A percentile compares a stretch with the other conserved stretches of the same genome.
phyloP scores from a whole-genome alignment of 768 basidiomycete species.

The Kwoniella sp. region DNA sequence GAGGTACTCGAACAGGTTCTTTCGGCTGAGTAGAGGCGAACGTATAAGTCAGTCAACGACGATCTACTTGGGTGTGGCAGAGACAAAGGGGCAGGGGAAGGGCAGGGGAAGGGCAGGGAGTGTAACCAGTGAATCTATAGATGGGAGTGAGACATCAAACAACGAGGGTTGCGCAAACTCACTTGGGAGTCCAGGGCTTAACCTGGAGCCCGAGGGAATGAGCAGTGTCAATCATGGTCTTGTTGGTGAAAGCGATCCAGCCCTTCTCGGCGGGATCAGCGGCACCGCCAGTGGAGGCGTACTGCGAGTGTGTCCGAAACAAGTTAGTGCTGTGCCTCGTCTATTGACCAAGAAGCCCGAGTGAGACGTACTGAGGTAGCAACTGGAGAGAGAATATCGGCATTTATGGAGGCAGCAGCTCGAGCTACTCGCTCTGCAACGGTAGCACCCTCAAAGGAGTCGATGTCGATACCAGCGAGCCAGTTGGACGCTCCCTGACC shows the following conservation, averaged over 20 bases:
- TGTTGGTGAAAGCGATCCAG: conserved; percentile 65
- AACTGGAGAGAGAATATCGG: conserved; percentile 68
- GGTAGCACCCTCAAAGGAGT: conserved; percentile 67
- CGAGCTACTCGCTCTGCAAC: conserved; percentile 66
- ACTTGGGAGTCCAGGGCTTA: conserved; percentile 67
- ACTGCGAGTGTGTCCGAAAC: conserved; percentile 14
- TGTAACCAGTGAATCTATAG: conserved; percentile 21
- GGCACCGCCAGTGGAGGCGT: conserved; percentile 52
- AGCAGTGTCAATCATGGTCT: conserved; percentile 68
- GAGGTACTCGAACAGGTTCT: conserved; percentile 67
- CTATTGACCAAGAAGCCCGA: too few species aligned
- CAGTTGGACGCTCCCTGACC: conserved; percentile 63
- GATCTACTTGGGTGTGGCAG: too few species aligned
- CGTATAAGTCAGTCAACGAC: too few species aligned
- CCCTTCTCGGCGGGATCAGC: conserved; percentile 60
- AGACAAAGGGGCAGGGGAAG: too few species aligned
- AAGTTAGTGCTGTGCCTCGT: too few species aligned
- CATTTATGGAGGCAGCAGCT: conserved; percentile 68
- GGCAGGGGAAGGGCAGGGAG: too few species aligned
- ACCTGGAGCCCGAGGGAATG: conserved; percentile 67
- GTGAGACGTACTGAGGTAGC: conserved; percentile 55
- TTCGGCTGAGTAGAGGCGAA: conserved; percentile 58
- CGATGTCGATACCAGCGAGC: conserved; percentile 69
- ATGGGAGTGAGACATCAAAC: too few species aligned
- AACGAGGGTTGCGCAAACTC: too few species aligned